phyloP scores from a whole-genome alignment of 331 rosid genomes.

The Phaseolus coccineus region DNA sequence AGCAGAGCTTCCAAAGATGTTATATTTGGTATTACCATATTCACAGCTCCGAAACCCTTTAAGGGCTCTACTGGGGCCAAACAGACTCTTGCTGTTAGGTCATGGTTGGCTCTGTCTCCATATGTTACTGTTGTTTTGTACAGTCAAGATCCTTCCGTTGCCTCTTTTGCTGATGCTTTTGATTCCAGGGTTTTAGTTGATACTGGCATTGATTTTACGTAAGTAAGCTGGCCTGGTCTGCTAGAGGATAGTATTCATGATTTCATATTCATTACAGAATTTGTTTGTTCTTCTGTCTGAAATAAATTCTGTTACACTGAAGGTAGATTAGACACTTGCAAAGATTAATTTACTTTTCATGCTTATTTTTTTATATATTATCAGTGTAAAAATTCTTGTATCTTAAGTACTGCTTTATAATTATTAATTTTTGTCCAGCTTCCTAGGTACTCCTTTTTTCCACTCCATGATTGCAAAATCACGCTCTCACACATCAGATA shows the following conservation, averaged over 20 bases:
- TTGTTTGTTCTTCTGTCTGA: slow-evolving; percentile 1
- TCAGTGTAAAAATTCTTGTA: not conserved
- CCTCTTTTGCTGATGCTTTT: slow-evolving; percentile 57
- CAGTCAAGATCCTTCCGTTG: slow-evolving; percentile 74
- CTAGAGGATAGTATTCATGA: not conserved
- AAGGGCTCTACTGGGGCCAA: slow-evolving; percentile 59
- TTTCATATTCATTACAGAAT: not conserved
- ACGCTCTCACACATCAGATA: slow-evolving; percentile 59
- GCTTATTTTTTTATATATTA: not conserved
- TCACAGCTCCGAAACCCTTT: slow-evolving; percentile 85
- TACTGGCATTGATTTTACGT: slow-evolving; percentile 81
- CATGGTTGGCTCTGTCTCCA: slow-evolving; percentile 87
- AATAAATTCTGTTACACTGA: not conserved
- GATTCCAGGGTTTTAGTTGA: slow-evolving; percentile 77
- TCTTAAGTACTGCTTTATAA: slow-evolving; percentile 40
- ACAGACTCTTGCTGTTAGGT: slow-evolving; percentile 73
- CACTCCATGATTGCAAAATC: slow-evolving; percentile 90
- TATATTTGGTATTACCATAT: slow-evolving; percentile 54
- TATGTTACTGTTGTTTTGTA: slow-evolving; percentile 63
- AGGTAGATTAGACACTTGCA: not conserved
- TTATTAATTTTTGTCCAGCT: slow-evolving; percentile 64
- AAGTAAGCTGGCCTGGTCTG: slow-evolving; percentile 41
- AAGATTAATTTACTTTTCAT: not conserved
- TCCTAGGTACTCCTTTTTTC: slow-evolving; percentile 90
- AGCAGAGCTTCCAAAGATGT: slow-evolving; percentile 37